phyloP scores from a whole-genome alignment of 257 asterid species.

The Penstemon eatonii region DNA sequence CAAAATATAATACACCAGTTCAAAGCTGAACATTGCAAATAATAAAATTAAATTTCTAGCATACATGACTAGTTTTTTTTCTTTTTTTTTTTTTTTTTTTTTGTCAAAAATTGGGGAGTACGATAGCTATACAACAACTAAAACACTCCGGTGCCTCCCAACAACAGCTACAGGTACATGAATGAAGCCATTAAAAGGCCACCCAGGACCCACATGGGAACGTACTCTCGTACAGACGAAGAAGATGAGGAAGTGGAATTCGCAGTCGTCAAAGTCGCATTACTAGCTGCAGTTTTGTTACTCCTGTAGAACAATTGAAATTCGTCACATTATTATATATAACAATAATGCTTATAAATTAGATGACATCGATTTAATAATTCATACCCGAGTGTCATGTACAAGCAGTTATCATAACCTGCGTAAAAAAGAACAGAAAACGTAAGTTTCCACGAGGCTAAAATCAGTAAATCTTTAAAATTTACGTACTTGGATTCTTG shows the following conservation, averaged over 20 bases:
- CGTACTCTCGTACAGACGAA: constrained; percentile 29
- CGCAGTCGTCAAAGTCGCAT: constrained; percentile 42
- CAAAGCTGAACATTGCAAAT: no score
- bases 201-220: constrained; percentile 29
- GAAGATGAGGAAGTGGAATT: constrained; percentile 42
- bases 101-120: no score
- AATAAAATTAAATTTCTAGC: no score
- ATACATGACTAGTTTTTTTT: no score
- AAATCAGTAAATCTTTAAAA: background rate
- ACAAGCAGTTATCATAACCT: constrained; percentile 89
- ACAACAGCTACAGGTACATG: constrained; percentile 13
- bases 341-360: background rate
- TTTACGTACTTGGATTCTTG: constrained; percentile 78
- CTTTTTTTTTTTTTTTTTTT: no score
- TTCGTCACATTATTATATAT: background rate
- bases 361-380: background rate
- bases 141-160: no score
- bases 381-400: constrained; percentile 62
- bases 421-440: constrained; percentile 31
- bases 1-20: no score
- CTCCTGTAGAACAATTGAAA: constrained; percentile 42
- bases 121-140: no score
- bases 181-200: constrained; percentile 42
- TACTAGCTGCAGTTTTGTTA: constrained; percentile 52
- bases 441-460: background rate